Percentiles rank a stretch among this genome's conserved stretches.
These are phyloP conservation scores for Penicillium lividum DNA, from an alignment of 495 filamentous ascomycete genomes.

Conservation along the genomic window DNA sequence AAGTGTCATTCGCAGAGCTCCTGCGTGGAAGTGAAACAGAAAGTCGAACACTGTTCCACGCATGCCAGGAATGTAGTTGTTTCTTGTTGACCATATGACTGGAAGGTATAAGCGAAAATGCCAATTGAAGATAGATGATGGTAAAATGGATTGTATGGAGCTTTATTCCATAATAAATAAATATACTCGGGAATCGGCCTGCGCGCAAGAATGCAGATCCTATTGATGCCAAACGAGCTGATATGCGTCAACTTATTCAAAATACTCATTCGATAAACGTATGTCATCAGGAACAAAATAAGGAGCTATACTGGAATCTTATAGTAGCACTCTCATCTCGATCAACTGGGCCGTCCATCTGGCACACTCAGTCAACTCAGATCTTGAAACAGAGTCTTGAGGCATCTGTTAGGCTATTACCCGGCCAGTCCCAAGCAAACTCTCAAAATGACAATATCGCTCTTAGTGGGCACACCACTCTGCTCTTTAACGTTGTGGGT, in stretches of 20 bases:
- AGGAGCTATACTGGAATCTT: not conserved
- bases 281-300: not conserved
- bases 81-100: constrained; percentile 12
- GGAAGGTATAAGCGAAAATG: constrained; percentile 8
- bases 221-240: constrained; percentile 3
- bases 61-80: constrained; percentile 27
- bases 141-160: constrained; percentile 11
- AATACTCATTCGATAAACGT: not conserved
- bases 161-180: constrained; percentile 13
- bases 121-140: constrained; percentile 9
- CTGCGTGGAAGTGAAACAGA: not conserved
- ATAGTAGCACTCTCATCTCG: constrained; percentile 1
- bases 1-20: not conserved
- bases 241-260: constrained; percentile 5
- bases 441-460: constrained; percentile 5
- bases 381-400: constrained; percentile 1
- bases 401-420: constrained; percentile 8
- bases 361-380: constrained; percentile 3
- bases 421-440: constrained; percentile 7
- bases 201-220: constrained; percentile 3
- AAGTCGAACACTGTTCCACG: constrained; percentile 1
- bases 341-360: constrained; percentile 1
- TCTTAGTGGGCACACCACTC: constrained; percentile 28
- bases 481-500: constrained; percentile 37
- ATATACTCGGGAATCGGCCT: constrained; percentile 5